A percentile compares a stretch with the other conserved stretches of the same genome.
Evolutionary conservation across 768 basidiomycete species (phyloP).

Genomic region (Neoboletus subvelutipes): DNA sequence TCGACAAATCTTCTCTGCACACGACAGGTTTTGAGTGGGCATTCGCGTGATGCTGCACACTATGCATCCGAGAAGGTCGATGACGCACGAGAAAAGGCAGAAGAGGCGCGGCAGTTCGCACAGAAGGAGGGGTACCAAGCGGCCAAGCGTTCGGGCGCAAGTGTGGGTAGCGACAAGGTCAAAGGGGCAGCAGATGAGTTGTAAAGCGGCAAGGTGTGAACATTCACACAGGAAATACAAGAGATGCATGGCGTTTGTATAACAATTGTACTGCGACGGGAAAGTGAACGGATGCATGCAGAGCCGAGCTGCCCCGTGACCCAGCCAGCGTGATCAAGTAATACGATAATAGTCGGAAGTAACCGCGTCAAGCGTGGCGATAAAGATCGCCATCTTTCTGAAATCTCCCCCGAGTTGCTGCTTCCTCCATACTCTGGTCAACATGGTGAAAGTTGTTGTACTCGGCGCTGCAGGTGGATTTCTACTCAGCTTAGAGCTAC

Average conservation of each 20-base stretch:
- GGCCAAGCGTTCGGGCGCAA: constrained; percentile 22
- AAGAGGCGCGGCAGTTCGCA: constrained; percentile 22
- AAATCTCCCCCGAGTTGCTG: neutral
- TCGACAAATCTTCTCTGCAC: neutral
- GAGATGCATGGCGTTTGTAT: neutral
- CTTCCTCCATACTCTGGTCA: constrained; percentile 2
- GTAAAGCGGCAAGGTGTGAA: neutral
- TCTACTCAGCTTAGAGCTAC: neutral
- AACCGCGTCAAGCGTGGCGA: constrained; percentile 11
- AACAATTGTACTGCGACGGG: neutral
- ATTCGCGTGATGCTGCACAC: constrained; percentile 23
- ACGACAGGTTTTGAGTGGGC: constrained; percentile 42
- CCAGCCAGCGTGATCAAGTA: neutral
- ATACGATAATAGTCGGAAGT: constrained; percentile 10
- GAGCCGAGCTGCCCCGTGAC: too few relatives aligned
- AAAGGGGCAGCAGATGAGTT: constrained; percentile 34
- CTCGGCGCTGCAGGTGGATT: constrained; percentile 88
- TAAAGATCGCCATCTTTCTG: constrained; percentile 13
- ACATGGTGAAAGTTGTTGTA: constrained; percentile 76
- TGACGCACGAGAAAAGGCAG: constrained; percentile 29
- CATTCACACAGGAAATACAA: neutral
- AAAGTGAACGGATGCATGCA: neutral
- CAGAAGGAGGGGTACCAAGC: constrained; percentile 11
- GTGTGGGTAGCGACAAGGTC: too few relatives aligned
- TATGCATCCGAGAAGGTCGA: constrained; percentile 30